Conservation (phyloP, 148 eudicot species). For the Cornus kousa region DNA sequence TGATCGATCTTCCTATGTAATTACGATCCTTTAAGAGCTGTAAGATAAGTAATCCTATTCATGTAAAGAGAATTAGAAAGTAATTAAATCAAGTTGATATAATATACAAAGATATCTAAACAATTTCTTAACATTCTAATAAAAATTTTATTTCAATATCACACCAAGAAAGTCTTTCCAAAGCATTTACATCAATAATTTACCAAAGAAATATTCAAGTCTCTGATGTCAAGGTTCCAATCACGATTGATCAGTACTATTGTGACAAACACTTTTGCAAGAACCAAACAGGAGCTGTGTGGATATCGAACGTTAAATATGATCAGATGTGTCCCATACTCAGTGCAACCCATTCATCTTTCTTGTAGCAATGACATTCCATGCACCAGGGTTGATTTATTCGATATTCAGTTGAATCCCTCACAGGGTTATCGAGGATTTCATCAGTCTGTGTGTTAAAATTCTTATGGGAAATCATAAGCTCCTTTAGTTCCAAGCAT, state of each 20-base stretch:
- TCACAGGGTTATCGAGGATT: slow-evolving; percentile 15
- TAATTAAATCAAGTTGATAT: too few species aligned
- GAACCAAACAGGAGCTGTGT: slow-evolving; percentile 64
- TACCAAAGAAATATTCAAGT: slow-evolving; percentile 44
- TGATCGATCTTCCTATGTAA: too few species aligned
- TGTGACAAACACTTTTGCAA: slow-evolving; percentile 65
- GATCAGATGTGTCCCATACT: slow-evolving; percentile 59
- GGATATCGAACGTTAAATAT: slow-evolving; percentile 50
- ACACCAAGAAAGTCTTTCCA: too few species aligned
- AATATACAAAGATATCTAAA: too few species aligned
- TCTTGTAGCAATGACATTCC: slow-evolving; percentile 72
- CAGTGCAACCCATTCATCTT: slow-evolving; percentile 53
- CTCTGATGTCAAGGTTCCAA: slow-evolving; percentile 59
- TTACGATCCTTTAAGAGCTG: too few species aligned
- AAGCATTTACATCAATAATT: too few species aligned
- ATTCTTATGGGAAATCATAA: slow-evolving; percentile 63
- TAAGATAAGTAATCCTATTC: too few species aligned
- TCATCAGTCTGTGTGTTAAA: slow-evolving; percentile 50
- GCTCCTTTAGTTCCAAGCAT: slow-evolving; percentile 62
- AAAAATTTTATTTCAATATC: too few species aligned
- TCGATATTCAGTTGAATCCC: slow-evolving; percentile 48
- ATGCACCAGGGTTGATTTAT: slow-evolving; percentile 51
- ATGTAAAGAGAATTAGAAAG: too few species aligned
- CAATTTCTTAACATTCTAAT: too few species aligned
- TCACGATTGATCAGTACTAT: slow-evolving; percentile 71